Conservation (phyloP, 495 filamentous ascomycete genomes). For the Penicillium angulare region DNA sequence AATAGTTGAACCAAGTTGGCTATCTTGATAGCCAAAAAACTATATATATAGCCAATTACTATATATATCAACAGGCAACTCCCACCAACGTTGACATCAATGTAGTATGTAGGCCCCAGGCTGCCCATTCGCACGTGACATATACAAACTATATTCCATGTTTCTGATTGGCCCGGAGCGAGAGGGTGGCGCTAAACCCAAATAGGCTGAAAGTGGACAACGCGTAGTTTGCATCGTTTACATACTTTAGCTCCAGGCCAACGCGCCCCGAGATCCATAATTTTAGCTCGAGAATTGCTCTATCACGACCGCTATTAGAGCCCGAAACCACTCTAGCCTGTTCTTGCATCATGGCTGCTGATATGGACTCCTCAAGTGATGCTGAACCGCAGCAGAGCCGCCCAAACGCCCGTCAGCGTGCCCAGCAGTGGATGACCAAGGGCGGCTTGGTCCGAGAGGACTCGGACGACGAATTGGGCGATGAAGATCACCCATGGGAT, state of each 20-base stretch:
- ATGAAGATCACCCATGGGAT: conserved; percentile 85
- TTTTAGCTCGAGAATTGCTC: background rate
- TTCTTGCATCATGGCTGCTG: conserved; percentile 17
- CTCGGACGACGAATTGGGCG: conserved; percentile 87
- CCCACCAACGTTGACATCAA: too few relatives aligned
- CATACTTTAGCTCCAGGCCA: background rate
- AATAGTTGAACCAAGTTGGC: too few relatives aligned
- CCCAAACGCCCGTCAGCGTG: conserved; percentile 33
- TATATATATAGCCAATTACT: too few relatives aligned
- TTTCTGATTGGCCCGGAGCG: background rate
- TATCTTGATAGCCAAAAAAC: too few relatives aligned
- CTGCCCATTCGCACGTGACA: too few relatives aligned
- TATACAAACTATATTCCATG: background rate
- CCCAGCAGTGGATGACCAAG: conserved; percentile 61
- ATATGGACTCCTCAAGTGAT: conserved; percentile 16
- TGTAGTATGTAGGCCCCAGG: too few relatives aligned
- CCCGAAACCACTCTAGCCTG: too few relatives aligned
- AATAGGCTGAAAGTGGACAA: conserved; percentile 41
- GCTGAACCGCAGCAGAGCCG: conserved; percentile 12
- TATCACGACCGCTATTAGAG: too few relatives aligned
- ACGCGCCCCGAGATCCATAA: background rate
- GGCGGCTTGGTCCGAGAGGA: conserved; percentile 74
- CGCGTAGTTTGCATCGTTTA: conserved; percentile 20
- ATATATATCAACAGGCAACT: too few relatives aligned
- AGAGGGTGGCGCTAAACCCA: conserved; percentile 23